Conservation (phyloP, 1,284 basidiomycete genomes). For the Cystobasidium pallidum region DNA sequence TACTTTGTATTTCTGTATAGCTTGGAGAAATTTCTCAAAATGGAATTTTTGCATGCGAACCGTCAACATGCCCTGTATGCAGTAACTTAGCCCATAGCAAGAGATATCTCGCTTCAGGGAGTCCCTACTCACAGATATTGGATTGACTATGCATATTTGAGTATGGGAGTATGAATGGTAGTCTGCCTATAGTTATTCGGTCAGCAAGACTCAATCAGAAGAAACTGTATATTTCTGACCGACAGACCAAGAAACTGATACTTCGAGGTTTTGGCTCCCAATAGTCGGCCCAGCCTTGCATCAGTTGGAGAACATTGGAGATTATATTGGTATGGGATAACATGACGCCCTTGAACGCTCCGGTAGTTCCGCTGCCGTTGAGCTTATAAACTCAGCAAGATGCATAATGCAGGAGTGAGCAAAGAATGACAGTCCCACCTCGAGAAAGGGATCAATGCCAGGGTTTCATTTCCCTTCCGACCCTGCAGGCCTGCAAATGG, state of each 20-base stretch:
- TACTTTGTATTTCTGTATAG: constrained; percentile 8
- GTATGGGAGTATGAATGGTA: constrained; percentile 24
- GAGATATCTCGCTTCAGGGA: neutral
- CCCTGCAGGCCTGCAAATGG: constrained; percentile 1
- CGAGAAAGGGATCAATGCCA: constrained; percentile 7
- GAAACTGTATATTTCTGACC: neutral
- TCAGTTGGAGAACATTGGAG: constrained; percentile 28
- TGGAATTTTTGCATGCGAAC: constrained; percentile 23
- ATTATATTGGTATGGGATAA: constrained; percentile 28
- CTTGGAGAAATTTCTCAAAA: constrained; percentile 27
- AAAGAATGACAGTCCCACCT: neutral
- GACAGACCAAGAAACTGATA: constrained; percentile 16
- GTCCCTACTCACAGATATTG: constrained; percentile 10
- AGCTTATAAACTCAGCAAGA: neutral
- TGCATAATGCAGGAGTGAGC: neutral
- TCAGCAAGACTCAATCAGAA: neutral
- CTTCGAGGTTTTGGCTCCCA: constrained; percentile 15
- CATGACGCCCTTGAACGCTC: constrained; percentile 31
- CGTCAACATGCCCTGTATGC: constrained; percentile 11
- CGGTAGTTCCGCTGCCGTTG: neutral
- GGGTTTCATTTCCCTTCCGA: constrained; percentile 5
- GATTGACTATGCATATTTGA: constrained; percentile 22
- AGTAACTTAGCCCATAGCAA: neutral
- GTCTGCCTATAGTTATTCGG: neutral
- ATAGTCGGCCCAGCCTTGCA: constrained; percentile 22